Base-by-base conservation (phyloP, 2,329 filamentous ascomycete genomes). In the Sporothrix euskadiensis region DNA sequence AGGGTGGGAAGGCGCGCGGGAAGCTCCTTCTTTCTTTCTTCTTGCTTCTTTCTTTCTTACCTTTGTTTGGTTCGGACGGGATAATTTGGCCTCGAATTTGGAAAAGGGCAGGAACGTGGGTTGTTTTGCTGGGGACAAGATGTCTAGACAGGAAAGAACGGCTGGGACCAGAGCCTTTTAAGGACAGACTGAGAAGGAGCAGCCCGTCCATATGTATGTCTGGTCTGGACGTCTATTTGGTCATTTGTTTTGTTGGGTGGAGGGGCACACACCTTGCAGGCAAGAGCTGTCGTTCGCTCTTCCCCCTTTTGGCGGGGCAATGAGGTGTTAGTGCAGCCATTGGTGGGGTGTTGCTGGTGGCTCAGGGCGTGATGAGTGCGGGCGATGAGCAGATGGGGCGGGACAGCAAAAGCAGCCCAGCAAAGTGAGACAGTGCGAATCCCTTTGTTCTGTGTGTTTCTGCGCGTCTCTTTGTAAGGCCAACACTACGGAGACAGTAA, bases 311-410 rank as follows among this genome's bases (percentile, higher is more conserved):
- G 69, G 73, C 65, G 69, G 73, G 73, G 73, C 73, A 74, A 69
- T 74, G 73, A 63, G 59, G 72, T 73, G 68, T 71, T 74, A 69
- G 69, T 69, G 69, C 73, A 61, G 39, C 61, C 61, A n/a, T 22
- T 30, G 69, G 73, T 74, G 73, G 73, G 73, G 73, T 72, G 56
- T 16, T 72, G 26, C 66, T 52, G 44, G 32, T 72, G 69, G 57
- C 26, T 26, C 39, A 26, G 66, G 54, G 54, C 32, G 41, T 73
- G 63, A 66, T 61, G 54, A 35, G 57, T 65, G 56, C 65, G 22
- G 41, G 56, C 65, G 44, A 68, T 73, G 72, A 47, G 68, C 52
- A 59, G 39, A 59, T 47, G 59, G 52, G 56, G 59, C 19, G n/a
- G 59, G 35, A 65, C 35, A 65, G 66, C 57, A 44, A 35, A 44